phyloP scores from a whole-genome alignment of 495 filamentous ascomycete genomes.

The Zalerion maritima region DNA sequence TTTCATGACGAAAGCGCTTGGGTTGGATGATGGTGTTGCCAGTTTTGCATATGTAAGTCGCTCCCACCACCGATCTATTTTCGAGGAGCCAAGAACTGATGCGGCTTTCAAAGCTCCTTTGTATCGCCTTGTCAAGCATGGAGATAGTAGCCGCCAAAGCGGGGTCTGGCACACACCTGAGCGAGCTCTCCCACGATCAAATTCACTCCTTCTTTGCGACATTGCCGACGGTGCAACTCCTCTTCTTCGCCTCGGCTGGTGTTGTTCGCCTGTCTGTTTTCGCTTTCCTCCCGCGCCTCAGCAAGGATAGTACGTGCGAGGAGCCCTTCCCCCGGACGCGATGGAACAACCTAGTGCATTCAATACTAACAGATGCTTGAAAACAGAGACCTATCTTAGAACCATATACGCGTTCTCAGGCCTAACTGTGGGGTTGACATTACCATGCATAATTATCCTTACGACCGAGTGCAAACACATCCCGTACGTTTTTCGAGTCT shows the following conservation, averaged over 20 bases:
- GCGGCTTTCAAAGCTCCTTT: constrained; percentile 2
- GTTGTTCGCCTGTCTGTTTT: constrained; percentile 16
- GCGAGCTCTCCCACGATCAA: constrained; percentile 5
- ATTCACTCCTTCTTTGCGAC: constrained; percentile 10
- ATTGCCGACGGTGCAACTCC: constrained; percentile 4
- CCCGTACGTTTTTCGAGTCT: constrained; percentile 10
- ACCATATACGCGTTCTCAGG: constrained; percentile 7
- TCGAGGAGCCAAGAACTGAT: not conserved
- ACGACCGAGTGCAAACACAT: constrained; percentile 12
- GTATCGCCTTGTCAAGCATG: constrained; percentile 1
- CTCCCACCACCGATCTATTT: not conserved
- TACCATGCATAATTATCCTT: constrained; percentile 8
- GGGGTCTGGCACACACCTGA: constrained; percentile 8
- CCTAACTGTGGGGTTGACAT: constrained; percentile 10
- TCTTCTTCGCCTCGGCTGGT: constrained; percentile 16
- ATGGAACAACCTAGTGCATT: too few relatives aligned
- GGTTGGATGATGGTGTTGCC: constrained; percentile 17
- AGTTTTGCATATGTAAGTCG: constrained; percentile 12
- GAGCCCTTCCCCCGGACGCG: too few relatives aligned
- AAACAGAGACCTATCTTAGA: too few relatives aligned
- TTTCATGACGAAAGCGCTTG: constrained; percentile 15
- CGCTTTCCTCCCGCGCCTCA: constrained; percentile 15
- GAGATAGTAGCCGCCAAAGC: constrained; percentile 4
- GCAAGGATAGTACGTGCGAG: constrained; percentile 14
- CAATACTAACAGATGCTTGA: too few relatives aligned